Evolutionary conservation across 768 basidiomycete genomes (phyloP), one percentile per base, ranked within the genome.

Genomic region (Hericium rajendrae): DNA sequence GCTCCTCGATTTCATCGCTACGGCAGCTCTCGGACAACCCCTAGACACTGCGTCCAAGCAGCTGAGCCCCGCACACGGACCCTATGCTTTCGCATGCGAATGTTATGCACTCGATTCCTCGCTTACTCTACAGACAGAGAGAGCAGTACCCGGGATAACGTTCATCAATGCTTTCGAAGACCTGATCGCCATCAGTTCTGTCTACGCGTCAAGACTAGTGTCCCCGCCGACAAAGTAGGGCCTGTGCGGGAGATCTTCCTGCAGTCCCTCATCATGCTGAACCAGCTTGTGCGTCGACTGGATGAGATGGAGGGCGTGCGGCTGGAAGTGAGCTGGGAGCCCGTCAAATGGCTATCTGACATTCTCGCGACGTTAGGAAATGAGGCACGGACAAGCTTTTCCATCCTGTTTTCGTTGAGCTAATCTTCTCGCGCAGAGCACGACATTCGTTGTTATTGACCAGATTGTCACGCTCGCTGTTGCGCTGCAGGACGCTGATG

Each of bases 101-200:
- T 84, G 88, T 66, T 91, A 88, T 67, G 79, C 73, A 16, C 71
- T 84, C 38, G 51, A 62, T 16, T 48, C 59, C 37, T 54, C 46
- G 39, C 37, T 56, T 6, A 41, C 51, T 16, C 22, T 15, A 15
- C 40, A n/a, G 5, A 48, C 38, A 38, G 6, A n/a, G 3, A 53
- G 62, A 22, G 49, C 46, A 22, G 67, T 71, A 13, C 70, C 72
- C 18, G 63, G 66, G 22, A 64, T 76, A 2, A 88, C 88, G 24
- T 79, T 89, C 62, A 67, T 74, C 16, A 76, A 81, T 15, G 74
- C 76, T 12, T 78, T 91, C 57, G 78, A 85, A 60, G 78, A 79
- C 59, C 69, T 84, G 20, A 66, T 76, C 40, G 69, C 73, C 2
- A 69, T 86, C 49, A 81, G 74, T 60, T 70, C 69, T 48, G 67